Evolutionary conservation across 768 basidiomycete species (phyloP).

Genomic region (Russula griseocarnosa): DNA sequence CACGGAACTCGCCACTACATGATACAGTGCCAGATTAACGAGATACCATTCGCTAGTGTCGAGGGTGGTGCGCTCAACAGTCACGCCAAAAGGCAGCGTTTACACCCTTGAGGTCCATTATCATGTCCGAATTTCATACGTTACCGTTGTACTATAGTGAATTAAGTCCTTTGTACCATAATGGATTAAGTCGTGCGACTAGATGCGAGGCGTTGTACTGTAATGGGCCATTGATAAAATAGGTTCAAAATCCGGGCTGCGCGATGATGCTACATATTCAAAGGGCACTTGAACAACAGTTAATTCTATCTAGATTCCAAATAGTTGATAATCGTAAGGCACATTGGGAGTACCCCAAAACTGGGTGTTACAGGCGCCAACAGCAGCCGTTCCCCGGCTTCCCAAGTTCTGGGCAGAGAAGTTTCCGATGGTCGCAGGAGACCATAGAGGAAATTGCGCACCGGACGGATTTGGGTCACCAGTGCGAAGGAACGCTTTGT

Average conservation of each 20-base stretch:
- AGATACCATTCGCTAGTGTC: no score
- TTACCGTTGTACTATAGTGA: no score
- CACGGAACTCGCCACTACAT: no score
- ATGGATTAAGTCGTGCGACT: background rate
- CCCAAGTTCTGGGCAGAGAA: conserved; percentile 62
- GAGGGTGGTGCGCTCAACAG: no score
- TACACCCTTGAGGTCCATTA: no score
- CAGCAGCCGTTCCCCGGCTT: conserved; percentile 46
- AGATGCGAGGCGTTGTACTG: background rate
- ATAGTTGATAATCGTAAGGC: conserved; percentile 71
- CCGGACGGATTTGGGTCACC: conserved; percentile 59
- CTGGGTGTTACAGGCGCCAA: conserved; percentile 56
- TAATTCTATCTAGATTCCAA: conserved; percentile 16
- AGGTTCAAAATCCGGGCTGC: background rate
- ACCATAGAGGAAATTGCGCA: conserved; percentile 48
- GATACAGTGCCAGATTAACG: no score
- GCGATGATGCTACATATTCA: background rate
- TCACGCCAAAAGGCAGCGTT: no score
- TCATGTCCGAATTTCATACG: no score
- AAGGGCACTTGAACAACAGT: background rate
- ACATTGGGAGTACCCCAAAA: conserved; percentile 62
- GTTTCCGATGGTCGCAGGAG: conserved; percentile 45
- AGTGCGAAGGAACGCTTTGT: conserved; percentile 58
- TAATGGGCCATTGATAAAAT: background rate
- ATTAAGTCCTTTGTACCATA: background rate